These are phyloP conservation scores for Aschersonia sp. DNA, from an alignment of 2,329 filamentous ascomycete species.

Conservation along the genomic window DNA sequence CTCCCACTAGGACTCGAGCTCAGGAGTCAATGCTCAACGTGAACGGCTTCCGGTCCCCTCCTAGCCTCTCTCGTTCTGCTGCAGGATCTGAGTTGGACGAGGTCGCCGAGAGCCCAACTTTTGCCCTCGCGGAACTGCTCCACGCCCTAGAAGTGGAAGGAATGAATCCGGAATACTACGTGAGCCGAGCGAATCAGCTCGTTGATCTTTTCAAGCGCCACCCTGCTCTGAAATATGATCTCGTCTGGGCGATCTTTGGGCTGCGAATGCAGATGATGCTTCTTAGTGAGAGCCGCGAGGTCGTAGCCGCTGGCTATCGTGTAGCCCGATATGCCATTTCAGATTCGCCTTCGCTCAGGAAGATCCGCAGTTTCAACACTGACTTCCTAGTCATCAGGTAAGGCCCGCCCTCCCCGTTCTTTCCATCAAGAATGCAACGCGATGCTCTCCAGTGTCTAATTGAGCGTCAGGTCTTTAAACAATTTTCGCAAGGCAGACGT, in stretches of 20 bases:
- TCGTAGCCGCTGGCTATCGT: slow-evolving; percentile 86
- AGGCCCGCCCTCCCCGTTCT: not conserved
- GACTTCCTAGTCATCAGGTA: slow-evolving; percentile 72
- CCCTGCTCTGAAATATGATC: slow-evolving; percentile 86
- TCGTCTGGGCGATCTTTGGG: slow-evolving; percentile 93
- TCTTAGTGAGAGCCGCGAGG: slow-evolving; percentile 86
- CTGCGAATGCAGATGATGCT: slow-evolving; percentile 91
- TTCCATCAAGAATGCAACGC: not conserved
- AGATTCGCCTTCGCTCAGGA: slow-evolving; percentile 76
- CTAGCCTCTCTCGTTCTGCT: slow-evolving; percentile 38
- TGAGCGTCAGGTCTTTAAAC: slow-evolving; percentile 51
- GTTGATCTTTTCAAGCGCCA: slow-evolving; percentile 95
- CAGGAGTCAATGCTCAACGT: slow-evolving; percentile 29
- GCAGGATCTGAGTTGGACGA: slow-evolving; percentile 51
- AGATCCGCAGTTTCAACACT: slow-evolving; percentile 74
- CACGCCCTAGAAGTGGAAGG: slow-evolving; percentile 80
- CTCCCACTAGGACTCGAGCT: slow-evolving; percentile 36
- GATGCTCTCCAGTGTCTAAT: not conserved
- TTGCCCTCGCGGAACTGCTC: slow-evolving; percentile 75
- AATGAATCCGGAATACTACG: slow-evolving; percentile 88
- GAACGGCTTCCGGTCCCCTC: slow-evolving; percentile 39
- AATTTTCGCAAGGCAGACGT: slow-evolving; percentile 96
- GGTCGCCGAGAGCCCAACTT: slow-evolving; percentile 73
- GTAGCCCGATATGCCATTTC: slow-evolving; percentile 91
- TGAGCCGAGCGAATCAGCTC: slow-evolving; percentile 77